Conservation (phyloP, 2,329 filamentous ascomycete species). For the Gyromitra esculenta region DNA sequence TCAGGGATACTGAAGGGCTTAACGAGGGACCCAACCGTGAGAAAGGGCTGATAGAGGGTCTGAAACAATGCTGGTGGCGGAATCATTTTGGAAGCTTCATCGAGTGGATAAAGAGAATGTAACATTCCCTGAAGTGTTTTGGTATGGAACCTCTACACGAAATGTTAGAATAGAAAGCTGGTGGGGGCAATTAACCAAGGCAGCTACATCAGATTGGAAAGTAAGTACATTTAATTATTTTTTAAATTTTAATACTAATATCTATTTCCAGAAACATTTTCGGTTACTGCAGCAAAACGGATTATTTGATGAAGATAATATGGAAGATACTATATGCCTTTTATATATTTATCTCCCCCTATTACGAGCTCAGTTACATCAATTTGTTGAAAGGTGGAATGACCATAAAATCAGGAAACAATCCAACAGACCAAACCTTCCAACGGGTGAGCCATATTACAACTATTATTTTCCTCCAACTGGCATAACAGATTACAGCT, state of each 20-base stretch:
- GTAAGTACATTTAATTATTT: not conserved
- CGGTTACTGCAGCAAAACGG: not conserved
- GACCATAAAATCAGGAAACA: constrained; percentile 24
- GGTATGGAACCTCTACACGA: constrained; percentile 13
- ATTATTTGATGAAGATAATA: constrained; percentile 11
- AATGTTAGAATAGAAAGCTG: constrained; percentile 28
- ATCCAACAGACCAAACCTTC: constrained; percentile 15
- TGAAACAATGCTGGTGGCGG: constrained; percentile 29
- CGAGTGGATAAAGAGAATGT: not conserved
- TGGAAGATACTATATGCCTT: constrained; percentile 20
- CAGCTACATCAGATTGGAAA: not conserved
- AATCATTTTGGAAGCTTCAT: constrained; percentile 11
- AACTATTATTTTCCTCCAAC: constrained; percentile 5
- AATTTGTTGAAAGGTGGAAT: constrained; percentile 17
- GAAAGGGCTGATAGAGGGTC: constrained; percentile 14
- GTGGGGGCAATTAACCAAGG: constrained; percentile 16
- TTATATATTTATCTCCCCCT: constrained; percentile 20
- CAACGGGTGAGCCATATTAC: constrained; percentile 27
- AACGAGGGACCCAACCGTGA: no score
- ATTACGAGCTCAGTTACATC: constrained; percentile 17
- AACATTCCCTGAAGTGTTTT: not conserved
- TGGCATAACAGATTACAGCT: not conserved
- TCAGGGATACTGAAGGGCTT: no score
- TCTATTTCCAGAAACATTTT: not conserved
- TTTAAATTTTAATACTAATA: not conserved